Percentiles rank a stretch among this genome's conserved stretches.
Conservation (phyloP, 108 stramenopile species). For the Fragilaria crotonensis region DNA sequence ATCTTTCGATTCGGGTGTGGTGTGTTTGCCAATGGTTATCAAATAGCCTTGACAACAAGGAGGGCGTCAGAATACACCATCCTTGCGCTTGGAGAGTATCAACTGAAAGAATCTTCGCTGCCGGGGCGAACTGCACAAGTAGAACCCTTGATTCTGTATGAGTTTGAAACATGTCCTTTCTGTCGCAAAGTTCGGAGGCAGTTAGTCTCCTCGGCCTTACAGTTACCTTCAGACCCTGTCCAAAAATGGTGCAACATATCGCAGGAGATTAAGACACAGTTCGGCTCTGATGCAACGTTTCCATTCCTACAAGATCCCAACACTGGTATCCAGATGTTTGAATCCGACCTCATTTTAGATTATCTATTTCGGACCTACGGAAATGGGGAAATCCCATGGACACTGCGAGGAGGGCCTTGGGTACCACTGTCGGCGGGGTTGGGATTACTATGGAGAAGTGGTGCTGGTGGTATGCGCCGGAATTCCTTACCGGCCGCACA, state of each 20-base stretch:
- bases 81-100: neutral
- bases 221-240: conserved; percentile 69
- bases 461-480: neutral
- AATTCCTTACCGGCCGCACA: conserved; percentile 15
- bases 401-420: no score
- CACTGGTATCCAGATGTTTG: conserved; percentile 61
- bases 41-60: neutral
- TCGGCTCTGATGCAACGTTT: conserved; percentile 69
- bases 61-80: neutral
- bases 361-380: neutral
- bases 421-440: no score
- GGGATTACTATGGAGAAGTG: no score
- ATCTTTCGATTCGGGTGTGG: neutral
- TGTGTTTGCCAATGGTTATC: neutral
- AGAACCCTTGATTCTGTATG: conserved; percentile 78
- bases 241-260: conserved; percentile 71
- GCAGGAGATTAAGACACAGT: conserved; percentile 64
- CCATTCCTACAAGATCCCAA: conserved; percentile 87
- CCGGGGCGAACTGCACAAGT: neutral
- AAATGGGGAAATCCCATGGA: neutral
- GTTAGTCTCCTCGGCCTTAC: conserved; percentile 78
- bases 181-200: conserved; percentile 86
- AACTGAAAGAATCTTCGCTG: neutral
- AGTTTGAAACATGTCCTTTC: conserved; percentile 79
- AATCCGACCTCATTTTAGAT: neutral